A percentile compares a stretch with the other conserved stretches of the same genome.
Evolutionary conservation across 108 stramenopile genomes (phyloP).

Genomic region (Nitzschia sp.): DNA sequence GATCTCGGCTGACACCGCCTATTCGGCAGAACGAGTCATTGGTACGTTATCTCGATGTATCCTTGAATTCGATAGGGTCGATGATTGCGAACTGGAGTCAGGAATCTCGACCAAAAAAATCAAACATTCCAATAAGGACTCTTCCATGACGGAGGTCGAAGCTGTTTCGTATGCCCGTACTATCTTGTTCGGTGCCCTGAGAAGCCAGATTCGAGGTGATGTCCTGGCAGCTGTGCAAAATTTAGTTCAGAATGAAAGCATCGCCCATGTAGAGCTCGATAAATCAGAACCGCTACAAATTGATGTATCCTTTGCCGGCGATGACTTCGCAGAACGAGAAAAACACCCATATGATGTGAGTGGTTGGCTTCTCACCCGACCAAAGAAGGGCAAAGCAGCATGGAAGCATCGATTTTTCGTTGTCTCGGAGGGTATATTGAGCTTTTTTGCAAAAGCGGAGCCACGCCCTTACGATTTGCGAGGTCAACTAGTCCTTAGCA

Average conservation of each 20-base stretch:
- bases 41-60: conserved; percentile 74
- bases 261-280: conserved; percentile 27
- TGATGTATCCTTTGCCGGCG: conserved; percentile 51
- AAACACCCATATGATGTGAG: conserved; percentile 15
- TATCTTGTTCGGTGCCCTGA: conserved; percentile 64
- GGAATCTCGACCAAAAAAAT: conserved; percentile 5
- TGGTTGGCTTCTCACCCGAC: conserved; percentile 36
- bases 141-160: conserved; percentile 53
- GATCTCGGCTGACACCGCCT: conserved; percentile 48
- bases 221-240: conserved; percentile 58
- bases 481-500: conserved; percentile 48
- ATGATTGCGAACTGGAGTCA: background rate
- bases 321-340: conserved; percentile 40
- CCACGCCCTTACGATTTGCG: conserved; percentile 56
- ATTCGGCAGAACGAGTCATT: conserved; percentile 70
- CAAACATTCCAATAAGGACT: conserved; percentile 20
- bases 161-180: conserved; percentile 75
- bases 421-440: conserved; percentile 56
- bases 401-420: conserved; percentile 69
- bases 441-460: conserved; percentile 58
- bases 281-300: conserved; percentile 34
- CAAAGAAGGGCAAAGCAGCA: conserved; percentile 24
- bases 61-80: conserved; percentile 55
- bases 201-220: conserved; percentile 56
- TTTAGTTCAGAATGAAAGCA: conserved; percentile 54